Percentiles rank a stretch among this genome's conserved stretches.
Conservation (phyloP, 2,329 filamentous ascomycete species). For the Sclerotinia spermophila region DNA sequence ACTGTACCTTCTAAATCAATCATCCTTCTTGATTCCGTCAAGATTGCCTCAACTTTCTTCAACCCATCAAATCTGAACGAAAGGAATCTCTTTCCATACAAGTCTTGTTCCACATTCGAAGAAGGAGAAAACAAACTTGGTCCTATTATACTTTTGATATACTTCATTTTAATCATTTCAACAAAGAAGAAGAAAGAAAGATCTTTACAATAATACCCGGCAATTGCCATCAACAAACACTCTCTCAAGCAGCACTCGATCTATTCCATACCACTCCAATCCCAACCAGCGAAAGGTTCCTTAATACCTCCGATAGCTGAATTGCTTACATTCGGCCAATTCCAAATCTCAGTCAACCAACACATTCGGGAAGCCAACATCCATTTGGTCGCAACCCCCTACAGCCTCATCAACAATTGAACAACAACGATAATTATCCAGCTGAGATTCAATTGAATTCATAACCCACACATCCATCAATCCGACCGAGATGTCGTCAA, state of each 20-base stretch:
- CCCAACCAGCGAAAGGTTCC: neutral
- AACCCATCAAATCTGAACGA: conserved; percentile 4
- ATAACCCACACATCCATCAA: conserved; percentile 21
- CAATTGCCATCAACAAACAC: conserved; percentile 2
- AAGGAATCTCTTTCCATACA: neutral
- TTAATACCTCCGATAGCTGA: conserved; percentile 20
- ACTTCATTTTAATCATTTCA: conserved; percentile 4
- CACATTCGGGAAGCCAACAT: conserved; percentile 28
- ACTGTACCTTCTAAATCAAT: conserved; percentile 15
- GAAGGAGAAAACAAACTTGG: neutral
- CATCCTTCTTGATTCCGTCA: conserved; percentile 10
- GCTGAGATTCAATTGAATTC: conserved; percentile 22
- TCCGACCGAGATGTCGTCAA: conserved; percentile 37
- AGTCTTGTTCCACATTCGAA: conserved; percentile 10
- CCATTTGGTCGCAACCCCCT: conserved; percentile 30
- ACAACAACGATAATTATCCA: conserved; percentile 7
- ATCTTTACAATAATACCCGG: neutral
- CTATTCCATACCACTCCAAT: neutral
- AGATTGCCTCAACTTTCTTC: conserved; percentile 17
- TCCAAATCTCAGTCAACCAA: conserved; percentile 7
- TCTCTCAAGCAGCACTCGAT: neutral
- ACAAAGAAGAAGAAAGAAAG: conserved; percentile 4
- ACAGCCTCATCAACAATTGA: conserved; percentile 21
- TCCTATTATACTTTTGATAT: neutral
- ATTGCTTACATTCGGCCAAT: conserved; percentile 17